phyloP scores from a whole-genome alignment of 1,139 yeast genomes.

The Lodderomyces metapsilosis region DNA sequence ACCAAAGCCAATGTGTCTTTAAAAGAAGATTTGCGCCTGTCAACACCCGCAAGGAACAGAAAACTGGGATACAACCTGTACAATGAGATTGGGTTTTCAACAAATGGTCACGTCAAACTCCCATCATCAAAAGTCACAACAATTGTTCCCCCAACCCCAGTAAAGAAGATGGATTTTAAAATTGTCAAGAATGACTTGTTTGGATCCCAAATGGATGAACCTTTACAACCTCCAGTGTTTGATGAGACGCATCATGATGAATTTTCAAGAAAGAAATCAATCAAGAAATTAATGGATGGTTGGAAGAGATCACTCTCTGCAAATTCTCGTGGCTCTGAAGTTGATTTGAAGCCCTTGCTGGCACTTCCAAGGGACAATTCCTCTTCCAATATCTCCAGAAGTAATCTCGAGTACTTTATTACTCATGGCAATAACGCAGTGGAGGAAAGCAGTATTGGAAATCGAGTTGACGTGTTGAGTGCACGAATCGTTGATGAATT shows the following conservation, averaged over 20 bases:
- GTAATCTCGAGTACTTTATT: constrained; percentile 13
- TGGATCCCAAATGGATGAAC: constrained; percentile 3
- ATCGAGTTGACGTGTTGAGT: constrained; percentile 69
- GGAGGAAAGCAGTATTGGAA: constrained; percentile 26
- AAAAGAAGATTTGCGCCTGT: constrained; percentile 8
- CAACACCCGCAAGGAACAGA: constrained; percentile 23
- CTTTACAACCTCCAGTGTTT: constrained; percentile 11
- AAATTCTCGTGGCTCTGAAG: constrained; percentile 4
- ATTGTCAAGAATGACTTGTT: constrained; percentile 7
- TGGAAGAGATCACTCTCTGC: constrained; percentile 33
- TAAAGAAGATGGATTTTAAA: constrained; percentile 53
- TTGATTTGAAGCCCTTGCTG: constrained; percentile 2
- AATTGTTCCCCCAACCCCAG: constrained; percentile 67
- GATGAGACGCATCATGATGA: constrained; percentile 11
- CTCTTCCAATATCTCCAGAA: constrained; percentile 1
- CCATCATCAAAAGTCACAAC: constrained; percentile 46
- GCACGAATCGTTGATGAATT: constrained; percentile 80
- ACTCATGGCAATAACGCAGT: constrained; percentile 14
- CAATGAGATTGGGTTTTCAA: constrained; percentile 39
- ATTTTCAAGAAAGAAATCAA: constrained; percentile 34
- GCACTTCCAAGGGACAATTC: neutral
- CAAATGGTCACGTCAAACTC: constrained; percentile 48
- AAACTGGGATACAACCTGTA: neutral
- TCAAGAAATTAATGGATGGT: constrained; percentile 41
- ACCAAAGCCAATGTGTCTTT: constrained; percentile 14